A percentile compares a stretch with the other conserved stretches of the same genome.
Evolutionary conservation across 2,329 filamentous ascomycete species (phyloP).

Genomic region (Clonostachys rosea): DNA sequence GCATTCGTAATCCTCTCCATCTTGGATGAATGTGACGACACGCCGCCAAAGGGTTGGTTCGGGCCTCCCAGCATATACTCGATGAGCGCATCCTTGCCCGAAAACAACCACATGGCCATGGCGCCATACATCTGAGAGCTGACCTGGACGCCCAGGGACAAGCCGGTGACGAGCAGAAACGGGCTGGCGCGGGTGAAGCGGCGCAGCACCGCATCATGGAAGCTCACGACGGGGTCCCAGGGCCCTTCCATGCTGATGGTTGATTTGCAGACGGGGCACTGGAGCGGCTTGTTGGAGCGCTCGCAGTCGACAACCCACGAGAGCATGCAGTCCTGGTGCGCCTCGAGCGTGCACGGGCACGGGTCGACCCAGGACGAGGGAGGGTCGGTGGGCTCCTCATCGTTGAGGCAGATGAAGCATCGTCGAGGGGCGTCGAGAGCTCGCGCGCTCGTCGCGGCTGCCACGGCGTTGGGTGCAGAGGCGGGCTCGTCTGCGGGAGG

Average conservation of each 20-base stretch:
- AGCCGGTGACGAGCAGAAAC: conserved; percentile 60
- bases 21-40: conserved; percentile 9
- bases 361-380: conserved; percentile 72
- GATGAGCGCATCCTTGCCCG: conserved; percentile 38
- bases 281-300: conserved; percentile 58
- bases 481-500: conserved; percentile 6
- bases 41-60: conserved; percentile 18
- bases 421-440: conserved; percentile 25
- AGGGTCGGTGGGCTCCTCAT: conserved; percentile 42
- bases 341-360: conserved; percentile 85
- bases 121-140: conserved; percentile 50
- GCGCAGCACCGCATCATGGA: conserved; percentile 55
- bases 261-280: conserved; percentile 86
- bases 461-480: conserved; percentile 3
- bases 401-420: conserved; percentile 62
- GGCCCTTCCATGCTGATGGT: conserved; percentile 74
- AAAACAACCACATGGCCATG: conserved; percentile 44
- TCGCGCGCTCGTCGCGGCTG: conserved; percentile 1
- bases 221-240: conserved; percentile 65
- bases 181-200: conserved; percentile 50
- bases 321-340: conserved; percentile 84
- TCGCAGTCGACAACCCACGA: conserved; percentile 94
- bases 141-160: conserved; percentile 41
- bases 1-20: conserved; percentile 17
- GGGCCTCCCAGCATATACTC: conserved; percentile 30